These are phyloP conservation scores for Teratosphaeria zuluensis DNA, from an alignment of 2,329 filamentous ascomycete species.

Conservation along the genomic window DNA sequence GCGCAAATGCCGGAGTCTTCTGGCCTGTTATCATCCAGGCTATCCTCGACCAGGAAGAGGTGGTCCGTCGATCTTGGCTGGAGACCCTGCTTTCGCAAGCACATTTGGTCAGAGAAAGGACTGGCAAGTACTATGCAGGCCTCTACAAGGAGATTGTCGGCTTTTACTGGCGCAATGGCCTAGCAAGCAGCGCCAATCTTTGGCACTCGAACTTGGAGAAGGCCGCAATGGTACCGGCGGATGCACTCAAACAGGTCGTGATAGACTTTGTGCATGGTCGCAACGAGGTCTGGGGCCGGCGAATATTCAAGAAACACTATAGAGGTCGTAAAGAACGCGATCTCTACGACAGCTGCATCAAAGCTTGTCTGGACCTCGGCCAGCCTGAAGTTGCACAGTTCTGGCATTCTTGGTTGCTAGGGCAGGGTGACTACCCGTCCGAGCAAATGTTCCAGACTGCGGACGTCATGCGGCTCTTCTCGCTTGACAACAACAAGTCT, in stretches of 20 bases:
- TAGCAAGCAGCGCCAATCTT: slow-evolving; percentile 14
- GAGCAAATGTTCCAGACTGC: slow-evolving; percentile 19
- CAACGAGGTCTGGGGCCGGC: slow-evolving; percentile 4
- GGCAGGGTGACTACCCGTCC: slow-evolving; percentile 29
- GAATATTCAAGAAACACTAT: slow-evolving; percentile 29
- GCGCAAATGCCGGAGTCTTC: slow-evolving; percentile 31
- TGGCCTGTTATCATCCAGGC: slow-evolving; percentile 38
- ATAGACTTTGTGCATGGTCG: slow-evolving; percentile 11
- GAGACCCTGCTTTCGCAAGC: slow-evolving; percentile 32
- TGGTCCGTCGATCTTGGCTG: slow-evolving; percentile 8
- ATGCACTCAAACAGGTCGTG: slow-evolving; percentile 13
- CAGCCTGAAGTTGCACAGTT: slow-evolving; percentile 16
- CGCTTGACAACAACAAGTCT: slow-evolving; percentile 10
- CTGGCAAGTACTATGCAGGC: slow-evolving; percentile 24
- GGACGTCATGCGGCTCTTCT: slow-evolving; percentile 21
- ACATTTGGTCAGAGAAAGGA: slow-evolving; percentile 29
- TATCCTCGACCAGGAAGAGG: slow-evolving; percentile 16
- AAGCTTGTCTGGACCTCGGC: slow-evolving; percentile 20
- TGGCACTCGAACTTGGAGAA: slow-evolving; percentile 27
- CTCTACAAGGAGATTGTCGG: slow-evolving; percentile 39
- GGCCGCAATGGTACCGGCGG: slow-evolving; percentile 24
- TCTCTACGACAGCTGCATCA: slow-evolving; percentile 35
- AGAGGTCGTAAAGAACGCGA: slow-evolving; percentile 25
- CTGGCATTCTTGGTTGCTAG: slow-evolving; percentile 30
- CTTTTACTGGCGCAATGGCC: slow-evolving; percentile 25